Base-by-base conservation (phyloP, 257 asterid genomes). In the Salvia splendens region DNA sequence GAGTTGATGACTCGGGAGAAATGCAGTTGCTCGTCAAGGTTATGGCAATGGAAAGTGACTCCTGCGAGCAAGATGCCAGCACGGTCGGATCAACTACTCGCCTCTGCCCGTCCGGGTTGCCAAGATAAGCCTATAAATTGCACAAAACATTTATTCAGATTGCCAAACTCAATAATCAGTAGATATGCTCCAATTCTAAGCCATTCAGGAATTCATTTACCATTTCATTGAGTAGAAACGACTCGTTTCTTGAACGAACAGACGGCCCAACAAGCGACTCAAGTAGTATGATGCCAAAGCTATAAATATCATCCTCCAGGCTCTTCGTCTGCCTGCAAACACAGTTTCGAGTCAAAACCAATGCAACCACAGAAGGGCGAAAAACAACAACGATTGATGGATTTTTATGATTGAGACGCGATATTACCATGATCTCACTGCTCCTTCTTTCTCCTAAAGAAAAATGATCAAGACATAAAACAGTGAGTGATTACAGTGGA, bases 1-100 rank as follows among this genome's bases (percentile, higher is more conserved):
- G 87, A 35, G 69, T 66, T 10, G 83, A 77, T 14, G 91, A 82
- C 65, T 85, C 95, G 0, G 82, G 75, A n/a, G 95, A 82, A 16
- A 85, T 79, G 81, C 92, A 87, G 60, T 85, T 87, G 73, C 73
- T 82, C 14, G 88, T 84, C 35, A 87, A 67, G 12, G 95, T 85
- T 53, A 82, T 48, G 1, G 76, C 83, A 43, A 83, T 77, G 3
- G 92, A 83, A 6, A 84, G 73, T 30, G 95, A 87, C 45, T 87
- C 95, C 73, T 82, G 85, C 3, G 88, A 77, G 80, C 85, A 67
- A 4, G 90, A 72, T 36, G 78, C 65, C 33, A 80, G 80, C 54
- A 87, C 90, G 3, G 56, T 64, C 1, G 90, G 90, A 61, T 87
- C 92, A 4, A 85, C 61, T 17, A 80, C 58, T 55, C 82, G 73